phyloP scores from a whole-genome alignment of 176 grass and related monocot species.

The Themeda triandra region DNA sequence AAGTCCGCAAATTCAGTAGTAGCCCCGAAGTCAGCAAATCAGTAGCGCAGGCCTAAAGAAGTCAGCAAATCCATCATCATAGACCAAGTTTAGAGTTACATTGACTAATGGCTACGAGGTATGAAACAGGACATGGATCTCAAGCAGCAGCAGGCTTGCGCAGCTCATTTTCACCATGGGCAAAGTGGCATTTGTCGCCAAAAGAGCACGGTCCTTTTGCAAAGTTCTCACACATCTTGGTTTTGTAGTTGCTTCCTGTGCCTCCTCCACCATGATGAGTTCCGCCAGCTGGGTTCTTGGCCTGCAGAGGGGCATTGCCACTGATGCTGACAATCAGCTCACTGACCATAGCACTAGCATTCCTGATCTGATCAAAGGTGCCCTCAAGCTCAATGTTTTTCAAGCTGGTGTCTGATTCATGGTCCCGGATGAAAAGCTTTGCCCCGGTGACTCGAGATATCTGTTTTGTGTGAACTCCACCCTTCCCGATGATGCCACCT shows the following conservation, averaged over 20 bases:
- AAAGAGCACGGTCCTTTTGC: slow-evolving; percentile 63
- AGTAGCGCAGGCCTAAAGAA: not conserved
- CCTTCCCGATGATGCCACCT: slow-evolving; percentile 72
- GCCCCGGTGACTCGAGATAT: slow-evolving; percentile 64
- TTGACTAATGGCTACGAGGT: not conserved
- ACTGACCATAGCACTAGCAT: slow-evolving; percentile 67
- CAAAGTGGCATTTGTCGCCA: slow-evolving; percentile 76
- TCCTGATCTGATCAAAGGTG: slow-evolving; percentile 86
- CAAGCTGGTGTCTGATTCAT: slow-evolving; percentile 63
- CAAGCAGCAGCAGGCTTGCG: slow-evolving; percentile 37
- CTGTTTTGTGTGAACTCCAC: slow-evolving; percentile 76
- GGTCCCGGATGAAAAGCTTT: slow-evolving; percentile 72
- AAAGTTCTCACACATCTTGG: slow-evolving; percentile 81
- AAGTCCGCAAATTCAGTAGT: not conserved
- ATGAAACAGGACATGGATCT: slow-evolving; percentile 23
- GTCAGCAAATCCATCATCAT: slow-evolving; percentile 19
- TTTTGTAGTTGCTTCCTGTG: slow-evolving; percentile 65
- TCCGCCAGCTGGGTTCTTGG: slow-evolving; percentile 18
- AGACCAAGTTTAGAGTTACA: not conserved
- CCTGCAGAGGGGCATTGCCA: not conserved
- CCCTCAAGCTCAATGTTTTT: slow-evolving; percentile 92
- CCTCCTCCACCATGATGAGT: slow-evolving; percentile 1
- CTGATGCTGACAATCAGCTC: slow-evolving; percentile 73
- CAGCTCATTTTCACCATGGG: slow-evolving; percentile 62
- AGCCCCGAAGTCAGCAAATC: not conserved